Percentiles rank a stretch among this genome's conserved stretches.
Conservation (phyloP, 2,329 filamentous ascomycete species). For the Sporothrix mexicana region DNA sequence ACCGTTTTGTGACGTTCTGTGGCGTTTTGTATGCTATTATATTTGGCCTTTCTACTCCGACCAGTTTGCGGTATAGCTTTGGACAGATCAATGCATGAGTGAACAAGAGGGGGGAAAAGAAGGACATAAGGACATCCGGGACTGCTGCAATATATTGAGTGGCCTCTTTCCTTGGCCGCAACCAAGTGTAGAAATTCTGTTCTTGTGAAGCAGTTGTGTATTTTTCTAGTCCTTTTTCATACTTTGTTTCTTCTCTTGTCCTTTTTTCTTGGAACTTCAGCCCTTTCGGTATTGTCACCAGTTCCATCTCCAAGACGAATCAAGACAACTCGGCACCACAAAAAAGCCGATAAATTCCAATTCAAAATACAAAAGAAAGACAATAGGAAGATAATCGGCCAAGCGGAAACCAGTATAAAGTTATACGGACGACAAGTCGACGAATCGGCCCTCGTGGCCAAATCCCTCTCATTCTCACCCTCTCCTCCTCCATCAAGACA, state of each 20-base stretch:
- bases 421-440: background rate
- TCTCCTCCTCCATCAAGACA: background rate
- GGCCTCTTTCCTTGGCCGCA: background rate
- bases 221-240: background rate
- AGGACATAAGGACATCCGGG: slow-evolving; percentile 12
- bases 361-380: background rate
- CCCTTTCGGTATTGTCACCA: background rate
- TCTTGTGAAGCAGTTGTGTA: no score
- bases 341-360: no score
- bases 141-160: slow-evolving; percentile 17
- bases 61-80: slow-evolving; percentile 11
- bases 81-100: background rate
- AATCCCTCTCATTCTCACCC: background rate
- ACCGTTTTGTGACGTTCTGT: background rate
- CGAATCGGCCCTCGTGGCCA: background rate
- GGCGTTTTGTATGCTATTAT: slow-evolving; percentile 13
- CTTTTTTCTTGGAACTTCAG: background rate
- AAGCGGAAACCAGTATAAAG: background rate
- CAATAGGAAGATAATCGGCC: background rate
- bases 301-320: no score
- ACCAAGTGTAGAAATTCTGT: background rate
- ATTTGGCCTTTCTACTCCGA: background rate
- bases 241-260: background rate
- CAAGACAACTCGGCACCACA: no score
- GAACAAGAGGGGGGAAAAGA: background rate